Conservation (phyloP, 2,329 filamentous ascomycete species). For the Arthrobotrys megalospora region DNA sequence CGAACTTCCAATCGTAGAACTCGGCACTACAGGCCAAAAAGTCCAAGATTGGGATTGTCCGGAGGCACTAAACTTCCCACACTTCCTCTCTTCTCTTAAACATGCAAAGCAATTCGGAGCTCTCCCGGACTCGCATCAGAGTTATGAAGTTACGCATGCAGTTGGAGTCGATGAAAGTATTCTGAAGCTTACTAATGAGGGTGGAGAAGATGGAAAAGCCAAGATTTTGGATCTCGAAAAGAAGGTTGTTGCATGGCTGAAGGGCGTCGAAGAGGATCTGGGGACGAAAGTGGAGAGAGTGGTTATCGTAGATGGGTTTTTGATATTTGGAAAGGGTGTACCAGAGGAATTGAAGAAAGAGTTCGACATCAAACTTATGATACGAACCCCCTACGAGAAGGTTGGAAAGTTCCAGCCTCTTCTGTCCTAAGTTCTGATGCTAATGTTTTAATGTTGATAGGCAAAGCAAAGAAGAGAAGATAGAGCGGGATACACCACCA, state of each 20-base stretch:
- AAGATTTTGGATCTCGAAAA: conserved; percentile 66
- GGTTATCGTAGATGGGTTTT: conserved; percentile 63
- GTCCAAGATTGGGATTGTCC: conserved; percentile 94
- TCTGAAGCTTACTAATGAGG: conserved; percentile 17
- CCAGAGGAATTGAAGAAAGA: conserved; percentile 56
- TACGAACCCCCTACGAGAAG: conserved; percentile 62
- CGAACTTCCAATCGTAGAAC: conserved; percentile 69
- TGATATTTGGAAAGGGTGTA: conserved; percentile 62
- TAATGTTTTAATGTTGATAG: conserved; percentile 60
- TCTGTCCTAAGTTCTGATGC: conserved; percentile 63
- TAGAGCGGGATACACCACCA: conserved; percentile 82
- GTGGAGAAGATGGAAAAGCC: conserved; percentile 20
- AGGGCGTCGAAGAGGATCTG: conserved; percentile 63
- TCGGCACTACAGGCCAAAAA: conserved; percentile 70
- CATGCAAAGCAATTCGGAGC: conserved; percentile 79
- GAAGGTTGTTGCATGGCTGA: conserved; percentile 63
- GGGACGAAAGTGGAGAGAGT: conserved; percentile 53
- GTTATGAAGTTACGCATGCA: conserved; percentile 43
- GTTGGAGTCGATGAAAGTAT: conserved; percentile 58
- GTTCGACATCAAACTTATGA: conserved; percentile 63
- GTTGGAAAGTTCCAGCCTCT: conserved; percentile 40
- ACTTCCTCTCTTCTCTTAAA: conserved; percentile 77
- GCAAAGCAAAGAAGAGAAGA: conserved; percentile 78
- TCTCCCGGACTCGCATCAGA: conserved; percentile 62
- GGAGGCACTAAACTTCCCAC: conserved; percentile 80